Evolutionary conservation across 2,329 filamentous ascomycete genomes (phyloP), one percentile per base, ranked within the genome.

Genomic region (Mariannaea sp.): DNA sequence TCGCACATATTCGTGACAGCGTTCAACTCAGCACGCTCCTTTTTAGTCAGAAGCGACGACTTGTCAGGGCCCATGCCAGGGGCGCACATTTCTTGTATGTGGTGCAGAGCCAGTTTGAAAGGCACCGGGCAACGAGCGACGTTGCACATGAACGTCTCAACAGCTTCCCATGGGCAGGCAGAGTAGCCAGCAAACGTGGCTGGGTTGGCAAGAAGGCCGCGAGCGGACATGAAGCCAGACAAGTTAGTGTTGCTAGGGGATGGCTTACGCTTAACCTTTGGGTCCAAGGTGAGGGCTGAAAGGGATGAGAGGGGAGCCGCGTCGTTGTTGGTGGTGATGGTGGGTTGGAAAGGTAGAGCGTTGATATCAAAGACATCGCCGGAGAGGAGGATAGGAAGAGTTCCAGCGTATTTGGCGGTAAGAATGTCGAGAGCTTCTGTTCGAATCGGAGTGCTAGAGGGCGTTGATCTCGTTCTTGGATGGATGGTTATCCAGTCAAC

Each of bases 401-500:
- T 75, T 43, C 74, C 65, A 43, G 80, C 71, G 65, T 81, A 80
- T 58, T 76, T 79, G 12, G 76, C 71, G 3, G 79, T 80, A 9
- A 88, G 71, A 10, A 80, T 70, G 43, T 78, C 76, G 8, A 89
- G 80, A 0, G 85, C 82, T 33, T 84, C 83, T 30, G 84, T 74
- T 65, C 82, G 77, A 51, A 88, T 86, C 7, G 85, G 83, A 1
- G 76, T 75, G 22, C 77, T 83, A 27, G 83, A 86, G 1, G 84
- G 80, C 12, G 85, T 88, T 55, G 73, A 74, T 30, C 82, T 76
- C 39, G 80, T 83, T n/a, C 87, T 78, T 3, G 85, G 86, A 68
- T 89, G 87, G 49, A 89, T 84, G 30, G 86, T 89, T 49, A 89
- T 74, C 75, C 84, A 89, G 74, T 89, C 85, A 45, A 87, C 79